Percentiles rank a stretch among this genome's conserved stretches.
Conservation (phyloP, 768 basidiomycete species). For the Psilocybe tampanensis region DNA sequence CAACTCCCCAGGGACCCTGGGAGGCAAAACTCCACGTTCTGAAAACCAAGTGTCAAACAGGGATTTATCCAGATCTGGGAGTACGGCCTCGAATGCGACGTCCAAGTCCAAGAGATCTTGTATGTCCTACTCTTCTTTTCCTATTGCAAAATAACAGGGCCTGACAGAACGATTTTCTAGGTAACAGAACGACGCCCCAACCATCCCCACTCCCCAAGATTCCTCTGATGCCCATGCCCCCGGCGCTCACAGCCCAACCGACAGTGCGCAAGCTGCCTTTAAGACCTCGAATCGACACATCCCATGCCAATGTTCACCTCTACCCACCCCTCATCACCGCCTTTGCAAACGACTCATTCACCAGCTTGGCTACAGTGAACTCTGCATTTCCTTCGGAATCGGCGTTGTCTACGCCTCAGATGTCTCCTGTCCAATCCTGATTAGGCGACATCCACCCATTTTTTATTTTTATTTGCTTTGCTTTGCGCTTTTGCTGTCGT, state of each 20-base stretch:
- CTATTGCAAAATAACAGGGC: neutral
- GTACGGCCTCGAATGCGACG: neutral
- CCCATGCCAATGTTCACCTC: neutral
- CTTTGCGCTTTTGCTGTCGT: no score
- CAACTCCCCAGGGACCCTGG: neutral
- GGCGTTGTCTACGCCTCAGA: neutral
- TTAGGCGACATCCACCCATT: no score
- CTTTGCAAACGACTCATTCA: neutral
- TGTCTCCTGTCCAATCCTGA: neutral
- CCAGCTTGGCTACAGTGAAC: neutral
- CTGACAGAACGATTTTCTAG: neutral
- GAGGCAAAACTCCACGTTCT: neutral
- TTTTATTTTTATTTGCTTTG: no score
- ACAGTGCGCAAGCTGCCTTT: neutral
- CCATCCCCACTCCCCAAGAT: neutral
- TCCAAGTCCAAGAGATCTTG: neutral
- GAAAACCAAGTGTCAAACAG: neutral
- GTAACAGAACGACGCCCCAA: neutral
- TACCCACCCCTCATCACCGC: neutral
- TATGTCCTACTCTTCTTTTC: neutral
- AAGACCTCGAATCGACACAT: neutral
- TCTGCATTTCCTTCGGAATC: neutral
- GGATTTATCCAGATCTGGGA: neutral
- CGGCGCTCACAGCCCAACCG: neutral
- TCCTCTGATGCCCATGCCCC: neutral